These are phyloP conservation scores for Neohortaea acidophila DNA, from an alignment of 495 filamentous ascomycete species.

Conservation along the genomic window DNA sequence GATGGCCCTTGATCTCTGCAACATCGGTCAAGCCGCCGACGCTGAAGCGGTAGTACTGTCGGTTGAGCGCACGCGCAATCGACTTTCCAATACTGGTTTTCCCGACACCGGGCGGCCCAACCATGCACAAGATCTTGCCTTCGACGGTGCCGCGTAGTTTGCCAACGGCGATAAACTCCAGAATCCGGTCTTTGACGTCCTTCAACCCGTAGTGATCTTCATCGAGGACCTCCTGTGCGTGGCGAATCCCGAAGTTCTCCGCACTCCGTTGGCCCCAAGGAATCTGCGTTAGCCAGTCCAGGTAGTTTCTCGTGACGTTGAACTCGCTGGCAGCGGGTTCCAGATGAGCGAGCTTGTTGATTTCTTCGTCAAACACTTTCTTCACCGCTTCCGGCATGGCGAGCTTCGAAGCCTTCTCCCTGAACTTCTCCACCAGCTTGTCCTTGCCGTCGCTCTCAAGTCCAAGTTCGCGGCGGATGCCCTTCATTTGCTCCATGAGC, in stretches of 20 bases:
- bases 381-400: slow-evolving; percentile 94
- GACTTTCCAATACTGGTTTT: slow-evolving; percentile 99
- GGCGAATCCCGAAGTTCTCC: slow-evolving; percentile 88
- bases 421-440: slow-evolving; percentile 92
- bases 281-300: slow-evolving; percentile 97
- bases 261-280: slow-evolving; percentile 93
- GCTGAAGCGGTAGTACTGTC: slow-evolving; percentile 95
- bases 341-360: slow-evolving; percentile 89
- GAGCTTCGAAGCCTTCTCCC: slow-evolving; percentile 82
- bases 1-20: slow-evolving; percentile 98
- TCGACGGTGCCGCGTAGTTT: slow-evolving; percentile 95
- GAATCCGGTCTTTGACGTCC: slow-evolving; percentile 96
- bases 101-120: slow-evolving; percentile 89
- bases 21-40: slow-evolving; percentile 95
- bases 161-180: slow-evolving; percentile 97
- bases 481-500: slow-evolving; percentile 99
- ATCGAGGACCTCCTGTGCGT: slow-evolving; percentile 81
- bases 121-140: slow-evolving; percentile 96
- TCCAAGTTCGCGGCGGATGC: slow-evolving; percentile 87
- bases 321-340: slow-evolving; percentile 94
- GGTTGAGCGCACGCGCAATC: slow-evolving; percentile 82
- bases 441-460: slow-evolving; percentile 97
- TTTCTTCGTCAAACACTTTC: slow-evolving; percentile 95
- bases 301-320: slow-evolving; percentile 97
- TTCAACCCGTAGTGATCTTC: slow-evolving; percentile 96